phyloP scores from a whole-genome alignment of 441 rosid genomes.

The Syzygium malaccense region DNA sequence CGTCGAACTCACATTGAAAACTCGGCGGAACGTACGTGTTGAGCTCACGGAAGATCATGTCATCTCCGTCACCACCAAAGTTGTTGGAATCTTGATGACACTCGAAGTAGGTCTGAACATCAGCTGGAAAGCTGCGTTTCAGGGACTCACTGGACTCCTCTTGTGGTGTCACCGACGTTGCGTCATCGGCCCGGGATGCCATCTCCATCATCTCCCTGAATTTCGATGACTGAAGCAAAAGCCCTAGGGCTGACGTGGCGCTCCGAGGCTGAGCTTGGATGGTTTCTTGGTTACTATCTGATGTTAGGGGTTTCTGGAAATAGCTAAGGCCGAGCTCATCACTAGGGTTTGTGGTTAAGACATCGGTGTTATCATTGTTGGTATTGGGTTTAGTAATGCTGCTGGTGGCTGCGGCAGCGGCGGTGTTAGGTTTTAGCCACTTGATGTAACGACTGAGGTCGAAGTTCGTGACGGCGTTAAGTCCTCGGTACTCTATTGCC shows the following conservation, averaged over 20 bases:
- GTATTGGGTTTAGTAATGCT: slow-evolving; percentile 6
- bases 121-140: neutral
- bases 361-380: neutral
- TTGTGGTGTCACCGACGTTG: neutral
- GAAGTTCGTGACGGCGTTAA: neutral
- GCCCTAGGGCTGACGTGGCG: slow-evolving; percentile 57
- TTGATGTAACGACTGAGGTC: slow-evolving; percentile 32
- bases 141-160: neutral
- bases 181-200: neutral
- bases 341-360: neutral
- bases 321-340: slow-evolving; percentile 5
- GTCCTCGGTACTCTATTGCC: neutral
- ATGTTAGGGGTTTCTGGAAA: slow-evolving; percentile 17
- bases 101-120: neutral
- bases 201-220: slow-evolving; percentile 62
- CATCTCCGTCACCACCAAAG: neutral
- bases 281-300: neutral
- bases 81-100: neutral
- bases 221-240: slow-evolving; percentile 52
- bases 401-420: neutral
- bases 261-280: slow-evolving; percentile 13
- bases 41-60: neutral
- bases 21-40: neutral
- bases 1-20: neutral
- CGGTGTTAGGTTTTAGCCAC: slow-evolving; percentile 28